A percentile compares a stretch with the other conserved stretches of the same genome.
Evolutionary conservation across 306 rosid genomes (phyloP).

Genomic region (Mucuna pruriens): DNA sequence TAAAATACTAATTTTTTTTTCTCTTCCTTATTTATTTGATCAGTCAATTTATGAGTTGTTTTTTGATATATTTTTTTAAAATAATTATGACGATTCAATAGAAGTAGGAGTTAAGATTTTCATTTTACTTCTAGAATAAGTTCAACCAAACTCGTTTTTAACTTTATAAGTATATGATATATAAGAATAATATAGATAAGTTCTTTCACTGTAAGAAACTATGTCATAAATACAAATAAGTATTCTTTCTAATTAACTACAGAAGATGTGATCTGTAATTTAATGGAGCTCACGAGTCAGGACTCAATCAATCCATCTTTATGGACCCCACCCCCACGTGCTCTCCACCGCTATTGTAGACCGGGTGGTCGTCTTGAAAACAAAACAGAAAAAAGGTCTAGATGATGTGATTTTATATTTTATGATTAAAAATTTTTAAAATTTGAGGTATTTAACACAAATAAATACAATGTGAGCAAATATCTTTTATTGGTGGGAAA

Average conservation of each 20-base stretch:
- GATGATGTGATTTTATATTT: not conserved
- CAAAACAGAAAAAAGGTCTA: not conserved
- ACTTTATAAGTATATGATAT: too few relatives aligned
- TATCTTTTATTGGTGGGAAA: not conserved
- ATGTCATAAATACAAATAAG: not conserved
- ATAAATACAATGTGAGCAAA: not conserved
- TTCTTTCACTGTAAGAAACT: not conserved
- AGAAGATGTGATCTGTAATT: not conserved
- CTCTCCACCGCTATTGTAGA: constrained; percentile 6
- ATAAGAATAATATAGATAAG: not conserved
- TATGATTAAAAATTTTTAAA: not conserved
- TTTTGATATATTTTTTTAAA: too few relatives aligned
- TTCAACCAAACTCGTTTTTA: too few relatives aligned
- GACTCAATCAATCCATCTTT: not conserved
- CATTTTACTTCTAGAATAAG: too few relatives aligned
- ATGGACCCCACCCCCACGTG: constrained; percentile 35
- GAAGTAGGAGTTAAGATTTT: too few relatives aligned
- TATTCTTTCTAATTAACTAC: not conserved
- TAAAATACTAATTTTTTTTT: too few relatives aligned
- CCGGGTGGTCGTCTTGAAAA: not conserved
- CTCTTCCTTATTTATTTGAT: too few relatives aligned
- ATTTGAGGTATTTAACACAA: not conserved
- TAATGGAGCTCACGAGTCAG: not conserved
- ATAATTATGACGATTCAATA: too few relatives aligned
- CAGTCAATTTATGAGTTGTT: too few relatives aligned